Percentiles rank a stretch among this genome's conserved stretches.
Conservation (phyloP, 2,329 filamentous ascomycete genomes). For the Cladophialophora carrionii region DNA sequence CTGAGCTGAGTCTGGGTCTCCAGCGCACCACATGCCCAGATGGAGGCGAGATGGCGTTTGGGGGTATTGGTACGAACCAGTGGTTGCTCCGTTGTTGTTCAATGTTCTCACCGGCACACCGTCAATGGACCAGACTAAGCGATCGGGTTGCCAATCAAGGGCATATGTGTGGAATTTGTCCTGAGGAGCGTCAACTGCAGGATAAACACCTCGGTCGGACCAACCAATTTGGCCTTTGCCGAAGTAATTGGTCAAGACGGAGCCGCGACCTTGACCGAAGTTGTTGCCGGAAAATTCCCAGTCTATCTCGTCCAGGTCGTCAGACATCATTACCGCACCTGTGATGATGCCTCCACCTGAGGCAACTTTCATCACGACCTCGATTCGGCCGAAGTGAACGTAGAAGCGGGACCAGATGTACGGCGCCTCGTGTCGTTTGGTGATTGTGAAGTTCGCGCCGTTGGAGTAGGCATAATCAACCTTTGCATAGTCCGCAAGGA, state of each 20-base stretch:
- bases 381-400: slow-evolving; percentile 59
- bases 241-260: slow-evolving; percentile 94
- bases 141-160: slow-evolving; percentile 86
- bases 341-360: slow-evolving; percentile 82
- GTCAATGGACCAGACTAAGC: slow-evolving; percentile 83
- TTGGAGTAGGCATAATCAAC: slow-evolving; percentile 69
- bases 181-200: slow-evolving; percentile 71
- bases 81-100: slow-evolving; percentile 61
- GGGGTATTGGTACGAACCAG: slow-evolving; percentile 74
- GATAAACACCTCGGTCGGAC: slow-evolving; percentile 84
- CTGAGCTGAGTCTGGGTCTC: slow-evolving; percentile 72
- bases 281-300: slow-evolving; percentile 91
- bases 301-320: slow-evolving; percentile 97
- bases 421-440: slow-evolving; percentile 54
- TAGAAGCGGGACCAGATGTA: slow-evolving; percentile 53
- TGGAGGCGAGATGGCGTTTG: slow-evolving; percentile 90
- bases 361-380: slow-evolving; percentile 53
- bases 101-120: slow-evolving; percentile 74
- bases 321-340: slow-evolving; percentile 91
- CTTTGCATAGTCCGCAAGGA: slow-evolving; percentile 65
- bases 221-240: slow-evolving; percentile 81
- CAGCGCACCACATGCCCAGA: slow-evolving; percentile 94
- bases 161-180: slow-evolving; percentile 84
- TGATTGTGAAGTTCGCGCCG: slow-evolving; percentile 57
- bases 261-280: slow-evolving; percentile 62